phyloP scores from a whole-genome alignment of 208 protist species.

The Phytomonas francai region DNA sequence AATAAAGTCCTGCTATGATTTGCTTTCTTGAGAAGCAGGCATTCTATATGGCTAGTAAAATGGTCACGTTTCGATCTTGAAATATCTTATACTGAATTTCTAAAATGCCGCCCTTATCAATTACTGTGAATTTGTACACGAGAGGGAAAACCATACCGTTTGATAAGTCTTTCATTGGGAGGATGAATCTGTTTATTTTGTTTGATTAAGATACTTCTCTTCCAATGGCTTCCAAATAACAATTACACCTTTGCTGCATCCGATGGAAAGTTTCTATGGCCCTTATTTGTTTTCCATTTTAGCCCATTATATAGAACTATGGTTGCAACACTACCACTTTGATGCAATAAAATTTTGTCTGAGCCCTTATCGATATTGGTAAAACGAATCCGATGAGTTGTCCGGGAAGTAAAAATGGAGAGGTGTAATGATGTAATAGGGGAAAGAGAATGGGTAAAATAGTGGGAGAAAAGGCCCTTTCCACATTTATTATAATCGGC shows the following conservation, averaged over 20 bases:
- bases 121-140: constrained; percentile 26
- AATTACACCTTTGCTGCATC: background rate
- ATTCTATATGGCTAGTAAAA: constrained; percentile 63
- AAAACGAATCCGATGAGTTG: background rate
- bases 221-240: background rate
- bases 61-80: constrained; percentile 54
- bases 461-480: background rate
- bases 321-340: background rate
- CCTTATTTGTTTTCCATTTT: background rate
- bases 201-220: background rate
- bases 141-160: constrained; percentile 13
- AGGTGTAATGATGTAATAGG: background rate
- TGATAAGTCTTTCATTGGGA: background rate
- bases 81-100: constrained; percentile 71
- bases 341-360: background rate
- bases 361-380: background rate
- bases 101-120: constrained; percentile 42
- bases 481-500: background rate
- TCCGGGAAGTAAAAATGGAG: background rate
- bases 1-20: constrained; percentile 79
- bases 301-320: background rate
- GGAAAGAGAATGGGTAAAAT: constrained; percentile 2
- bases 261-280: background rate
- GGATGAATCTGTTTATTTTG: background rate
- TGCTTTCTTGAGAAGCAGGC: constrained; percentile 49